Base-by-base conservation (phyloP, 2,329 filamentous ascomycete genomes). In the Paraphoma chrysanthemicola region DNA sequence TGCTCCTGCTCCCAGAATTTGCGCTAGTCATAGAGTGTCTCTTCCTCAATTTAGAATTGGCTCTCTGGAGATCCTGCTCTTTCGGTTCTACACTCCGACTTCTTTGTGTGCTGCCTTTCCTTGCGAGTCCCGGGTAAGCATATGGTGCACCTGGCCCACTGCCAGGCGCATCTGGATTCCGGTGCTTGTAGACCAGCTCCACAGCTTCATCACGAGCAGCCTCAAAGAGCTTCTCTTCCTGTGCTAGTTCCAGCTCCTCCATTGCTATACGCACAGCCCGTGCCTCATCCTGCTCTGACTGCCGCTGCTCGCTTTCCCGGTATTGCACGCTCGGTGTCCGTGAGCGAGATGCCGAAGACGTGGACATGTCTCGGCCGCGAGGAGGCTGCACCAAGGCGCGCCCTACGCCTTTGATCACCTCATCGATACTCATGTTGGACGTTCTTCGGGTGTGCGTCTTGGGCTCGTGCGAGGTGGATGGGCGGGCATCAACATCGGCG, bases 211-310 rank as follows among this genome's bases (percentile, higher is more conserved):
- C 82, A 58, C 91, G 86, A 30, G 91, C 91, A 41, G 89, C 88
- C 11, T 85, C 80, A 72, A 91, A 90, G 47, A 93, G 74, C 44
- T 85, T 85, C 56, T 81, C 74, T 56, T 89, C 87, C 17, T 89
- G 87, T 2, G 87, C 82, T 29, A 90, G 61, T 56, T 90, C 86
- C 83, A 93, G 86, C 66, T 91, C 88, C 63, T 92, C 86, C 82
- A 93, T 86, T 10, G 90, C 90, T 58, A 87, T 83, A 16, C 89
- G 85, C 56, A 93, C 77, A 17, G 89, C 89, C 36, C 84, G 83
- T 4, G 86, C 88, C 75, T 93, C 90, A 70, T 92, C 89, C 73
- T 90, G 91, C 74, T 93, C 90, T 85, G 91, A 90, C 88, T 90
- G 92, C 66, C 90, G 81, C 70, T 88, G 86, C 16, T 89, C 89